Base-by-base conservation (phyloP, 164 flowering plant genomes). In the Magnolia sinica region DNA sequence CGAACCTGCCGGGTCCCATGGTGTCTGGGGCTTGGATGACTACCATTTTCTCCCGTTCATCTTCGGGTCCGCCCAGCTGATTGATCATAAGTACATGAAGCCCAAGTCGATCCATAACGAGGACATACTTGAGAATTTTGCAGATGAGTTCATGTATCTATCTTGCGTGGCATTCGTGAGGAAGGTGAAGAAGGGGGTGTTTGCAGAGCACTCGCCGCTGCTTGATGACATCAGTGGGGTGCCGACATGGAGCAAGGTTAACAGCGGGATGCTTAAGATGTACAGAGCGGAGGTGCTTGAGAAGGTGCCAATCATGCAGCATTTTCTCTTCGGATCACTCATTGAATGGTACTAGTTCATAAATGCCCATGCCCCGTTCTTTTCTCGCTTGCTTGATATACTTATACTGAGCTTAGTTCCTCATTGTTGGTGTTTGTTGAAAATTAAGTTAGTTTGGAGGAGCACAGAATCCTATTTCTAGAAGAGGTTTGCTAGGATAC, bases 1-100 rank as follows among this genome's bases (percentile, higher is more conserved):
- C 55, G 98, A 93, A 82, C 98, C 96, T 1, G 98, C 98, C 0
- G 98, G 98, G 20, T 95, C 98, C 1, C 98, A 95, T 72, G 99
- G 99, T 0, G 98, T 95, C 77, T 95, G 99, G 99, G 98, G 98
- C 3, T 86, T 93, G 6, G 98, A 95, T 81, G 99, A 95, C 75
- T 95, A 91, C 67, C 97, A 93, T 83, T 95, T 95, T 78, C 79
- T 93, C 79, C 99, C 99, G 0, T 95, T 92, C 80, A 88, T 93
- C 20, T 92, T 93, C 77, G 99, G 99, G 45, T 86, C 97, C 0
- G 89, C 99, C 0, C 99, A 95, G 86, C 85, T 95, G 90, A 87
- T 95, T 69, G 98, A 87, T 80, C 99, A 95, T 77, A 95, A 93
- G 92, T 93, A 93, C 77, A 90, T 95, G 97, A 95, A 93, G 81